Evolutionary conservation across 2,329 filamentous ascomycete species (phyloP).

Genomic region (Metarhizium sp.): DNA sequence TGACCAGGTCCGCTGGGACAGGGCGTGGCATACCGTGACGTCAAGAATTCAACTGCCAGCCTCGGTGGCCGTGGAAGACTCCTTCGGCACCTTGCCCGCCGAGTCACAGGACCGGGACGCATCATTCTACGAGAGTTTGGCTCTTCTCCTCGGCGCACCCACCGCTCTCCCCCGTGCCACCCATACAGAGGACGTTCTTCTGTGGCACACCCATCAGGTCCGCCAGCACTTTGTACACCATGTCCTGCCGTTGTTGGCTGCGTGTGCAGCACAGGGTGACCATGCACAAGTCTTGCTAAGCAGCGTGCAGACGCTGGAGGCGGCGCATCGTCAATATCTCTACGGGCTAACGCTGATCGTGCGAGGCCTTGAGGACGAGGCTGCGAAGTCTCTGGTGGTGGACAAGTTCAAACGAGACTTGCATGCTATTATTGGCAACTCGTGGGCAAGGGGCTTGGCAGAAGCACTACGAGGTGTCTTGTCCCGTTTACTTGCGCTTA

Average conservation of each 20-base stretch:
- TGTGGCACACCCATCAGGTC: conserved; percentile 53
- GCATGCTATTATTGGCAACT: conserved; percentile 56
- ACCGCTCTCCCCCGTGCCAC: conserved; percentile 36
- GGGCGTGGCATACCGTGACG: conserved; percentile 54
- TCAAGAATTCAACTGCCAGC: conserved; percentile 45
- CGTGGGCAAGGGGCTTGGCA: conserved; percentile 43
- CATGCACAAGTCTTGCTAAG: conserved; percentile 38
- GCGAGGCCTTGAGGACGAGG: conserved; percentile 32
- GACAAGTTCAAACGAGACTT: conserved; percentile 51
- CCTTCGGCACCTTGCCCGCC: conserved; percentile 38
- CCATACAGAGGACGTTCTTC: conserved; percentile 46
- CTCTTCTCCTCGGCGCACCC: conserved; percentile 41
- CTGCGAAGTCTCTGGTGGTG: conserved; percentile 27
- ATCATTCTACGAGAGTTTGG: conserved; percentile 42
- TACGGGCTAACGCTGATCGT: conserved; percentile 44
- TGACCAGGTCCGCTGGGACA: conserved; percentile 49
- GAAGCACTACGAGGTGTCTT: conserved; percentile 46
- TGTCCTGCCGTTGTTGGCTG: conserved; percentile 45
- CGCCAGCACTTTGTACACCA: conserved; percentile 51
- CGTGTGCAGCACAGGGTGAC: conserved; percentile 32
- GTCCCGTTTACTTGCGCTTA: conserved; percentile 36
- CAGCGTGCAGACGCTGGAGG: conserved; percentile 49
- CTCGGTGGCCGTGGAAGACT: conserved; percentile 45
- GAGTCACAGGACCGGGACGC: conserved; percentile 32
- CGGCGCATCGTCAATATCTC: conserved; percentile 47